Percentiles rank a stretch among this genome's conserved stretches.
These are phyloP conservation scores for Saturnispora ahearnii DNA, from an alignment of 805 yeast species.

Conservation along the genomic window DNA sequence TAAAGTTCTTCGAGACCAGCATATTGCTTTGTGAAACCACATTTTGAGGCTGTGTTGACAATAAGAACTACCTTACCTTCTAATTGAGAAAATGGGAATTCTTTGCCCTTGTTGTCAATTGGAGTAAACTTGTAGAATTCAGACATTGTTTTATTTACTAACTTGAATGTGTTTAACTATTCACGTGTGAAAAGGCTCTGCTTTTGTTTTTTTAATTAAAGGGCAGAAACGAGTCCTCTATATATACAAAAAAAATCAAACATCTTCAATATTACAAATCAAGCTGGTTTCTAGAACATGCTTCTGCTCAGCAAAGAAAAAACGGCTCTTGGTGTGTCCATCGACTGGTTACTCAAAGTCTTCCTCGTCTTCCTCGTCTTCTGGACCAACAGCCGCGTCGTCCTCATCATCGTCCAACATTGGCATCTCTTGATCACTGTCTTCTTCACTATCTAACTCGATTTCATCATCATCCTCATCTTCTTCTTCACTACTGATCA, in stretches of 20 bases:
- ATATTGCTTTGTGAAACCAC: constrained; percentile 73
- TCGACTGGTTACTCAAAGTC: not conserved
- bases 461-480: constrained; percentile 7
- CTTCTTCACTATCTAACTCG: not conserved
- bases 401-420: constrained; percentile 7
- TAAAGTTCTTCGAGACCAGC: constrained; percentile 60
- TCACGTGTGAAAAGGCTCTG: not conserved
- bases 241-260: not conserved
- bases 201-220: not conserved
- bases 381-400: not conserved
- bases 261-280: not conserved
- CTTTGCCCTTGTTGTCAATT: constrained; percentile 48
- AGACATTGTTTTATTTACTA: constrained; percentile 32
- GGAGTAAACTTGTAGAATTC: constrained; percentile 61
- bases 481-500: constrained; percentile 3
- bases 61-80: constrained; percentile 75
- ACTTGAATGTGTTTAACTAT: not conserved
- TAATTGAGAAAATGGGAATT: constrained; percentile 49
- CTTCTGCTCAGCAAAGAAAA: not conserved
- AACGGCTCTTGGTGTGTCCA: too few relatives aligned
- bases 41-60: constrained; percentile 84
- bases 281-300: not conserved
- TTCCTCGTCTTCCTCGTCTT: constrained; percentile 1
- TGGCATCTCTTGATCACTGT: constrained; percentile 2
- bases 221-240: not conserved